phyloP scores from a whole-genome alignment of 1,139 yeast species.

The Debaryomyces subglobosus region DNA sequence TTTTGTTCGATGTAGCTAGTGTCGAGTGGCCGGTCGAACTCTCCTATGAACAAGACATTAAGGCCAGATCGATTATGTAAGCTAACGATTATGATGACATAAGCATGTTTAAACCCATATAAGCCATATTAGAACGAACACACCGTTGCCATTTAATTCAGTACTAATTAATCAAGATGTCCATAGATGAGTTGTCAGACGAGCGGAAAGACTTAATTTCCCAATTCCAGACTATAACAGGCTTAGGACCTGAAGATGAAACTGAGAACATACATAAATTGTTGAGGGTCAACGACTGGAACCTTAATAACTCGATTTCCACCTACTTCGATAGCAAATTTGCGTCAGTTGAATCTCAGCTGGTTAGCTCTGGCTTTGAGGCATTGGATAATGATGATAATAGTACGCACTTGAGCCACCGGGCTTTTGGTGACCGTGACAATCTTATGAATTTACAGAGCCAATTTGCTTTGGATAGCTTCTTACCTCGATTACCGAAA shows the following conservation, averaged over 20 bases:
- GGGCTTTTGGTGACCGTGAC: slow-evolving; percentile 7
- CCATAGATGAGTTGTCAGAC: slow-evolving; percentile 11
- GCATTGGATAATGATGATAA: slow-evolving; percentile 17
- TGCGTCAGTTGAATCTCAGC: slow-evolving; percentile 22
- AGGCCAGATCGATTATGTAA: not conserved
- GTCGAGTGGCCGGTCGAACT: not conserved
- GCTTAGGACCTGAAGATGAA: slow-evolving; percentile 37
- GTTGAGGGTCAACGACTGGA: slow-evolving; percentile 46
- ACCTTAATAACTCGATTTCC: slow-evolving; percentile 53
- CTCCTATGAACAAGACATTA: not conserved
- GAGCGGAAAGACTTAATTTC: slow-evolving; percentile 19
- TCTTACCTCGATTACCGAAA: slow-evolving; percentile 44
- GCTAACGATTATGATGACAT: not conserved
- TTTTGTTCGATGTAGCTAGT: not conserved
- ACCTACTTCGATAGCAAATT: slow-evolving; percentile 56
- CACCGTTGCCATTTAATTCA: not conserved
- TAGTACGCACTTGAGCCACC: slow-evolving; percentile 9
- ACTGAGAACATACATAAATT: slow-evolving; percentile 39
- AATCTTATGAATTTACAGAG: slow-evolving; percentile 31
- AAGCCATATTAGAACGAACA: not conserved
- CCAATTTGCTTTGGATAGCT: slow-evolving; percentile 37
- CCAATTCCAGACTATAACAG: slow-evolving; percentile 52
- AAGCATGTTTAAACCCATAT: not conserved
- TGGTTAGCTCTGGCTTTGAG: slow-evolving; percentile 19
- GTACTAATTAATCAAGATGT: not conserved